Conservation (phyloP, 495 filamentous ascomycete species). For the Lepraria neglecta region DNA sequence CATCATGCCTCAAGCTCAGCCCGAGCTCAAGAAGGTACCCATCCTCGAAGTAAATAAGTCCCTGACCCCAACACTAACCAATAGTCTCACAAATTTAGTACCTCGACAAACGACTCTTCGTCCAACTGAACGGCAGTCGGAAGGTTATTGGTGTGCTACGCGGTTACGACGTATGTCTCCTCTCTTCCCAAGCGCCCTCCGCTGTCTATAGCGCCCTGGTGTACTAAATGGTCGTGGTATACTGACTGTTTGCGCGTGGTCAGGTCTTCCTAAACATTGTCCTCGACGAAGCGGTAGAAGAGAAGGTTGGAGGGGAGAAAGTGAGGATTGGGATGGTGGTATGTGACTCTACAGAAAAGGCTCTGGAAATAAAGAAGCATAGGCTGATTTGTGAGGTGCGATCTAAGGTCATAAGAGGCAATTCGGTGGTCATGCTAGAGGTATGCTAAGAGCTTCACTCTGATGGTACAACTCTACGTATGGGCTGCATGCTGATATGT, state of each 20-base stretch:
- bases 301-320: slow-evolving; percentile 89
- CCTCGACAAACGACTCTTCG: slow-evolving; percentile 97
- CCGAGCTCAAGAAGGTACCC: slow-evolving; percentile 91
- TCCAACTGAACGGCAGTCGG: slow-evolving; percentile 93
- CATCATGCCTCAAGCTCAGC: slow-evolving; percentile 93
- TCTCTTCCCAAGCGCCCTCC: neutral
- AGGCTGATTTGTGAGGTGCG: neutral
- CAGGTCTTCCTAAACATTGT: slow-evolving; percentile 99
- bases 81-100: slow-evolving; percentile 53
- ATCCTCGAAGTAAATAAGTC: neutral
- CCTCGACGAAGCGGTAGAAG: slow-evolving; percentile 94
- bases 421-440: slow-evolving; percentile 95
- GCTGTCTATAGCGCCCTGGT: neutral
- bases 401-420: slow-evolving; percentile 72
- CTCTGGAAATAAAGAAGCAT: no score
- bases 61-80: neutral
- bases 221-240: neutral
- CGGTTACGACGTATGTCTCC: slow-evolving; percentile 79
- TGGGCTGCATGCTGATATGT: neutral
- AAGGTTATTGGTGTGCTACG: slow-evolving; percentile 92
- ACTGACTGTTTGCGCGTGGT: neutral
- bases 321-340: slow-evolving; percentile 89
- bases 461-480: no score
- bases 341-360: slow-evolving; percentile 33
- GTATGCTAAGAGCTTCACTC: slow-evolving; percentile 35